A percentile compares a stretch with the other conserved stretches of the same genome.
Evolutionary conservation across 108 stramenopile genomes (phyloP).

Genomic region (Cyclotella distinguenda): DNA sequence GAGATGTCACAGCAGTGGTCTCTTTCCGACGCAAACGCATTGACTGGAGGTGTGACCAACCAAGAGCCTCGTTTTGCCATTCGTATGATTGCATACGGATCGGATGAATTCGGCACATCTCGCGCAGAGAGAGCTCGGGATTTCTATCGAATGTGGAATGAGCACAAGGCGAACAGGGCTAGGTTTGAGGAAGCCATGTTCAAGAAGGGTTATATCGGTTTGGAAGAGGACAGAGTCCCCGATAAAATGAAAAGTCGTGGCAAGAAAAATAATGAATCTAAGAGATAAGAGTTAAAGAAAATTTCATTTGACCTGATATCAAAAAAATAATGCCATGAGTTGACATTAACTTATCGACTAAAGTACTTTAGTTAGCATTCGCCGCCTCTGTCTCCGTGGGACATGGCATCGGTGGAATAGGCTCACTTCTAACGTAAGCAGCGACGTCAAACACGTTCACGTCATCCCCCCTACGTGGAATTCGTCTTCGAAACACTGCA

Average conservation of each 20-base stretch:
- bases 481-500: conserved; percentile 66
- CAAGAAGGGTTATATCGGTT: conserved; percentile 60
- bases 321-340: too few relatives aligned
- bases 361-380: too few relatives aligned
- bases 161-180: conserved; percentile 75
- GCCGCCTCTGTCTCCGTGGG: conserved; percentile 39
- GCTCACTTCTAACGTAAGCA: conserved; percentile 17
- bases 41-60: not conserved
- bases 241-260: not conserved
- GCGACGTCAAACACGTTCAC: conserved; percentile 34
- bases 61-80: conserved; percentile 59
- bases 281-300: too few relatives aligned
- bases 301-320: too few relatives aligned
- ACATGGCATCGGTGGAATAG: conserved; percentile 42
- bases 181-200: conserved; percentile 81
- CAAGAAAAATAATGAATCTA: not conserved
- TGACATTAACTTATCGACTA: too few relatives aligned
- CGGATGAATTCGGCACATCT: conserved; percentile 60
- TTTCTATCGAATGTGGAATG: conserved; percentile 74
- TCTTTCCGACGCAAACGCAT: not conserved
- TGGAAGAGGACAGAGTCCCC: conserved; percentile 51
- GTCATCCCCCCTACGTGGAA: conserved; percentile 26
- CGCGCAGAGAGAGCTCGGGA: conserved; percentile 56
- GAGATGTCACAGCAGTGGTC: conserved; percentile 31
- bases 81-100: conserved; percentile 61